Base-by-base conservation (phyloP, 805 yeast genomes). In the Yamadazyma tumulicola region DNA sequence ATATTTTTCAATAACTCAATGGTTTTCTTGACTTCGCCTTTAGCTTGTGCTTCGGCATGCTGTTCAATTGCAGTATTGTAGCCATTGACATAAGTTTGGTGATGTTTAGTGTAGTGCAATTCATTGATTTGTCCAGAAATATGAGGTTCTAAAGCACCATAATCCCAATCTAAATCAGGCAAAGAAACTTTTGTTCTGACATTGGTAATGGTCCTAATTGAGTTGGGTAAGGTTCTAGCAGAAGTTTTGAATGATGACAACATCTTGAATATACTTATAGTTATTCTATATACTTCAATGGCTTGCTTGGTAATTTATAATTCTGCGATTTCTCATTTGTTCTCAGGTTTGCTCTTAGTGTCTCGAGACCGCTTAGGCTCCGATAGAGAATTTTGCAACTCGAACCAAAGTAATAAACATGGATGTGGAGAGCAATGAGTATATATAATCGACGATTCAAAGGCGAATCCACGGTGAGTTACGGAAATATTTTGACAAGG, bases 21-120 rank as follows among this genome's bases (percentile, higher is more conserved):
- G 40, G 67, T 58, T 31, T 60, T 53, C 45, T 57, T 54, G 31
- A 69, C 66, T 39, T 39, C 46, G 13, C 44, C 46, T 24, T 40
- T 45, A 22, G 35, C 35, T 31, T 33, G 10, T 18, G 43, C 43
- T 34, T 46, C 42, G 29, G 44, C 45, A 24, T 56, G 54, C 41
- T 66, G 67, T 34, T 62, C 70, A 48, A 67, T 54, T 22, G 75
- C 70, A 19, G 59, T 54, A 48, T 71, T 71, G 53, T 64, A 64
- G 23, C 73, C 72, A 34, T 57, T 65, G 26, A 69, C 75, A 40
- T 71, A 71, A 6, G 74, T 63, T 48, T 69, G 75, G 50, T 71
- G 77, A 48, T 71, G 77, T 47, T 70, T 71, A 34, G 70, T 54
- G 54, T 71, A 59, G 51, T 71, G 77, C 22, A 71, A 42, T 47